Evolutionary conservation across 257 asterid genomes (phyloP).

Genomic region (Echites panduratus): DNA sequence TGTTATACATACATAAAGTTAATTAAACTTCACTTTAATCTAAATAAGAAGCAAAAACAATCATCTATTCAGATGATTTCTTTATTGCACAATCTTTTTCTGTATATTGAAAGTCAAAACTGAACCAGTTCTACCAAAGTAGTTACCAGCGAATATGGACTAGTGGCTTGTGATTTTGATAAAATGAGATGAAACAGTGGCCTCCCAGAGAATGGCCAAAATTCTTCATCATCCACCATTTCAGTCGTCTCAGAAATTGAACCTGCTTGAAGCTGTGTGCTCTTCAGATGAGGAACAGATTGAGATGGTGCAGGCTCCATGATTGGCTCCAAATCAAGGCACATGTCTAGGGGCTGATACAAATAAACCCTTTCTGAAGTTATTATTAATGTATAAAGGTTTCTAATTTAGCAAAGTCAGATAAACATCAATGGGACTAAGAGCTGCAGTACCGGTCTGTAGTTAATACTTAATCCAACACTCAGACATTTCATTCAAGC

Average conservation of each 20-base stretch:
- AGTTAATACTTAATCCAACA: no score
- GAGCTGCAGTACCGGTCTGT: neutral
- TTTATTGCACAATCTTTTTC: neutral
- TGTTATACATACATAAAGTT: neutral
- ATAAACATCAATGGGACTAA: neutral
- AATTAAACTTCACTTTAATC: neutral
- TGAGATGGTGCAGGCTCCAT: neutral
- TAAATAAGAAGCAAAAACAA: neutral
- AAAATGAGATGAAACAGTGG: slow-evolving; percentile 24
- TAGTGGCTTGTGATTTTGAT: slow-evolving; percentile 9
- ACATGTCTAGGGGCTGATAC: neutral
- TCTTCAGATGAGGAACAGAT: neutral
- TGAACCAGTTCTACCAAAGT: slow-evolving; percentile 3
- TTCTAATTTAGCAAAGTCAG: neutral
- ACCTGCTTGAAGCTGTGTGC: neutral
- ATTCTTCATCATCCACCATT: slow-evolving; percentile 14
- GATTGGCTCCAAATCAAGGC: neutral
- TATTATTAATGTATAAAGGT: neutral
- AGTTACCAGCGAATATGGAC: slow-evolving; percentile 21
- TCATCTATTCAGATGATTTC: neutral
- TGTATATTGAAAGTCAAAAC: neutral
- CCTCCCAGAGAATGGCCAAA: slow-evolving; percentile 25
- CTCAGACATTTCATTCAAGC: neutral
- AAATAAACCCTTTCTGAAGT: neutral
- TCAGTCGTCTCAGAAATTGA: neutral